Evolutionary conservation across 2,329 filamentous ascomycete species (phyloP), one percentile per base, ranked within the genome.

Genomic region (Aspergillus pseudoviridinutans): DNA sequence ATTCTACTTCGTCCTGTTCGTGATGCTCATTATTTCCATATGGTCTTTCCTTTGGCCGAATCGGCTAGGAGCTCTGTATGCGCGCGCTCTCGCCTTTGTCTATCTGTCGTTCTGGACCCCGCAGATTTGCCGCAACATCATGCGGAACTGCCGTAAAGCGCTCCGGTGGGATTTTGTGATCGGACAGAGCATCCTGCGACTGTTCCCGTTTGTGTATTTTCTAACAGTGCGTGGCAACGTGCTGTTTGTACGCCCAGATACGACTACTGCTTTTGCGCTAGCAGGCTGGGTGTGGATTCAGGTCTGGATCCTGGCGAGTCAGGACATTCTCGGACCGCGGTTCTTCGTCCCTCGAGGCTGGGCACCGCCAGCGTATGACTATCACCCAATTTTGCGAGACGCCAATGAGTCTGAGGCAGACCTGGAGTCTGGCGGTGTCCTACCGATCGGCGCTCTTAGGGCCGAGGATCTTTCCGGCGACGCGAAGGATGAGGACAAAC

Each of bases 41-140:
- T 84, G 85, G 71, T 82, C 84, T 24, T 78, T 80, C 29, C 79
- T 83, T 1, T 84, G 84, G 74, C 84, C 84, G 1, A 72, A 77
- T 3, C 74, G 76, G 1, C 68, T 82, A 2, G 80, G 82, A 25
- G 78, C 78, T 2, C 70, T 80, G 46, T 88, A 86, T 71, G 80
- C 80, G 60, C 81, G 92, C 69, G 62, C 81, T 2, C 77, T 96
- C 24, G 82, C 84, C 2, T 85, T 93, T 66, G 63, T 83, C 54
- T 97, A 97, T 71, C 84, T 97, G 49, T 96, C 92, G 22, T 87
- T 97, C 70, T 97, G 93, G 93, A 71, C 87, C 0, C 93, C 94
- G 0, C 94, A 99, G 72, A 96, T 97, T 64, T 85, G 89, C 69
- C 90, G 94, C 61, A 99, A 99, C 72, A 81, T 89, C 54, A 86